Evolutionary conservation across 1,284 basidiomycete species (phyloP).

Genomic region (Coriolopsis trogii): DNA sequence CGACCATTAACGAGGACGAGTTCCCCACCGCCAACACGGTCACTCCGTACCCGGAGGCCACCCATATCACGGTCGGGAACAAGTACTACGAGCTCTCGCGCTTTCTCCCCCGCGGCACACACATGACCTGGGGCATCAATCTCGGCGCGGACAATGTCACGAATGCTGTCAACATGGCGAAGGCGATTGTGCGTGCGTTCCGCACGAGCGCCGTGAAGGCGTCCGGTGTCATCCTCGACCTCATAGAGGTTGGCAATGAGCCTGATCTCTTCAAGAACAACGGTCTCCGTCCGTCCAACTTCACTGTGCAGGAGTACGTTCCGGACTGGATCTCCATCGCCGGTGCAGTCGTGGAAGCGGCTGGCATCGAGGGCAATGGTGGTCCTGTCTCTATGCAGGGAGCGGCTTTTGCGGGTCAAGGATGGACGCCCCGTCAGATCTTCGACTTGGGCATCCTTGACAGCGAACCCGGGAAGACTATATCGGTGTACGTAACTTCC

Average conservation of each 20-base stretch:
- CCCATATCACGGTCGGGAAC: conserved; percentile 55
- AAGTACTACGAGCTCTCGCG: conserved; percentile 56
- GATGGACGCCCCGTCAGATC: conserved; percentile 62
- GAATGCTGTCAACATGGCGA: conserved; percentile 57
- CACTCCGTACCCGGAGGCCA: conserved; percentile 66
- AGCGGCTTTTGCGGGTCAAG: conserved; percentile 54
- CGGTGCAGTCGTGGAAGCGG: conserved; percentile 34
- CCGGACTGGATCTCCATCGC: conserved; percentile 45
- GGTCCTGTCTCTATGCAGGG: conserved; percentile 50
- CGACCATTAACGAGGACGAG: conserved; percentile 50
- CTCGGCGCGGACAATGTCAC: conserved; percentile 57
- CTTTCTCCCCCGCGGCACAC: conserved; percentile 56
- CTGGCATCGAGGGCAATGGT: conserved; percentile 28
- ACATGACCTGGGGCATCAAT: conserved; percentile 70
- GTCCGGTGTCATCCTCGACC: conserved; percentile 41
- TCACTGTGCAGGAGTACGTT: conserved; percentile 54
- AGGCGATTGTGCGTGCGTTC: conserved; percentile 57
- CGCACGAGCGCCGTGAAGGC: conserved; percentile 41
- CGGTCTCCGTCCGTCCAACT: conserved; percentile 47
- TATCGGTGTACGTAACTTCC: conserved; percentile 33
- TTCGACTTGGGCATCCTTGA: conserved; percentile 37
- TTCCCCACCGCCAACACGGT: conserved; percentile 52
- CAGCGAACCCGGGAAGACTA: conserved; percentile 35
- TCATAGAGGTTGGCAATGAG: conserved; percentile 48
- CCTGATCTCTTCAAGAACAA: conserved; percentile 60